Base-by-base conservation (phyloP, 1,139 yeast genomes). In the Debaryomyces udenii region DNA sequence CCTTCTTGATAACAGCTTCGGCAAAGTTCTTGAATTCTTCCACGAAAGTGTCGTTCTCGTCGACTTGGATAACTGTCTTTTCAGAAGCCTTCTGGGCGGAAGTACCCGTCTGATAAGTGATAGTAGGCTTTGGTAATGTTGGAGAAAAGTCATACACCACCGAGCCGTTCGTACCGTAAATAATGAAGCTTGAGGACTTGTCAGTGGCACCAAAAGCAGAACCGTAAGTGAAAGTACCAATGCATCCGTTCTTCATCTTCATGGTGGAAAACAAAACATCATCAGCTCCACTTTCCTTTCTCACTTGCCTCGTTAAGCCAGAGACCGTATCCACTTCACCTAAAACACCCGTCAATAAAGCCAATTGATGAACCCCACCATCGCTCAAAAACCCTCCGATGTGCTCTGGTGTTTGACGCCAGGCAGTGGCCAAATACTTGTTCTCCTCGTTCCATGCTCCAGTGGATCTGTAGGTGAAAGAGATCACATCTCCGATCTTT, bases 331-430 rank as follows among this genome's bases (percentile, higher is more conserved):
- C 81, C 16, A 88, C 84, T 27, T 74, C 72, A 37, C 97, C 96
- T 45, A 90, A 72, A n/a, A 88, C 81, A 47, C 80, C 89, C 7
- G 96, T 88, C 53, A 90, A 76, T 34, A 88, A 68, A 3, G 96
- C 96, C 62, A 90, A 70, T 64, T 90, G 96, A 65, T 90, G 98
- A 10, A 90, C 98, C 59, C 97, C 97, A 54, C 96, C 96, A 58
- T 90, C 98, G 50, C 93, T 83, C 53, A 90, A 72, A 64, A 74
- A 89, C 0, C 97, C 97, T 43, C 97, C 97, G 49, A 89, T 78
- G 58, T 90, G 97, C 61, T 88, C 84, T 27, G 97, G 97, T 44
- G 82, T 75, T 59, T 76, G 78, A 74, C 98, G 83, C 98, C 98
- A 90, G 6, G 86, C 55, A 5, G 93, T 86, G 28, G 72, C 66